Evolutionary conservation across 2,329 filamentous ascomycete genomes (phyloP).

Genomic region (Trichoderma oligosporum): DNA sequence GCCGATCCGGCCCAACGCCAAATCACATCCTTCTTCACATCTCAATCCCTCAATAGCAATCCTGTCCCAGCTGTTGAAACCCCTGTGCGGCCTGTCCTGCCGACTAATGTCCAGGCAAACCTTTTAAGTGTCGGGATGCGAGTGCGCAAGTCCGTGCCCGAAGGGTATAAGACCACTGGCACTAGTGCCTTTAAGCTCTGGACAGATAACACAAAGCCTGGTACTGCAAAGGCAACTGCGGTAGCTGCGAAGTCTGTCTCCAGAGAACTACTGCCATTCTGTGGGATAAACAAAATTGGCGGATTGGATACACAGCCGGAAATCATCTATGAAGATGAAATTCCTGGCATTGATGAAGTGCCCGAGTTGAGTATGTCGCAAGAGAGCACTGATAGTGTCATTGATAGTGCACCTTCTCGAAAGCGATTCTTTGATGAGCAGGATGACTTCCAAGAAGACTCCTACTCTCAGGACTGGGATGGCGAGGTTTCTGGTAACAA

Average conservation of each 20-base stretch:
- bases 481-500: constrained; percentile 39
- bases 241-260: constrained; percentile 29
- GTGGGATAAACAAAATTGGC: constrained; percentile 72
- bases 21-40: constrained; percentile 60
- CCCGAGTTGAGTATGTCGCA: constrained; percentile 54
- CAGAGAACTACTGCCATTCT: constrained; percentile 73
- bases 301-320: constrained; percentile 60
- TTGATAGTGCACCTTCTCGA: constrained; percentile 31
- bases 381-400: constrained; percentile 45
- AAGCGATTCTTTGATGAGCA: constrained; percentile 49
- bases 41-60: constrained; percentile 39
- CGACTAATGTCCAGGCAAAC: constrained; percentile 68
- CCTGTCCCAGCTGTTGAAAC: constrained; percentile 26
- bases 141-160: constrained; percentile 84
- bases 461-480: constrained; percentile 30
- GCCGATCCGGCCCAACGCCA: constrained; percentile 57
- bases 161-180: constrained; percentile 78
- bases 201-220: constrained; percentile 32
- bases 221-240: constrained; percentile 8
- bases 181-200: constrained; percentile 52
- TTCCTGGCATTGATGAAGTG: constrained; percentile 38
- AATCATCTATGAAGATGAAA: constrained; percentile 27
- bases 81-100: constrained; percentile 48
- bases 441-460: constrained; percentile 35
- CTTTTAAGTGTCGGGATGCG: constrained; percentile 94